Base-by-base conservation (phyloP, 208 protist genomes). In the Acanthamoeba healyi region DNA sequence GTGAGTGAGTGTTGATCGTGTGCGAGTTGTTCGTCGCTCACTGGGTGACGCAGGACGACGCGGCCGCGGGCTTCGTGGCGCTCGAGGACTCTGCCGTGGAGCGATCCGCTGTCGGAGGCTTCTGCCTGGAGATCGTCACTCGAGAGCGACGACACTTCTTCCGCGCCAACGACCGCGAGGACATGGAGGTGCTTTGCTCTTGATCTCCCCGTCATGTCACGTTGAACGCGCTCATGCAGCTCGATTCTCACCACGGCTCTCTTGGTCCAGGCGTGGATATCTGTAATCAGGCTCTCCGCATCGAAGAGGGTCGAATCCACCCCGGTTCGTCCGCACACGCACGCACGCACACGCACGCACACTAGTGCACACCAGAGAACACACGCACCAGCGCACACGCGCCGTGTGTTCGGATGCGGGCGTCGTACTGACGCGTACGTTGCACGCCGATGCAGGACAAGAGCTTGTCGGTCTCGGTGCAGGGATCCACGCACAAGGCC, bases 81-180 rank as follows among this genome's bases (percentile, higher is more conserved):
- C 65, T 74, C 14, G 65, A 74, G 36, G 65, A 74, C 34, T 44
- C 65, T 29, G 65, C 65, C 34, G 65, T 74, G 65, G 65, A 74
- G 65, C 65, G 65, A 6, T 74, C 65, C 10, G 29, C 65, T 1
- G 34, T 74, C 24, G 65, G 65, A 29, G 65, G 65, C 32, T 74
- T 74, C 65, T 74, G 65, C 17, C 17, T 74, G 36, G 65, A 74
- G 65, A 74, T 74, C 65, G 65, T 74, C 65, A 74, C 65, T 12
- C 29, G 65, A 10, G 65, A 74, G 22, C 29, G 65, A 34, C 65
- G 65, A 1, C 65, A 74, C 36, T 74, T 74, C 34, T 74, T 74
- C 65, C 65, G 65, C 65, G 65, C 65, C 32, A 74, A 36, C 65
- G 65, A 74, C 65, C 65, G 65, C 0, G 65, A 74, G 34, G 65